Evolutionary conservation across 805 yeast species (phyloP).

Genomic region (Candida sanyiensis): DNA sequence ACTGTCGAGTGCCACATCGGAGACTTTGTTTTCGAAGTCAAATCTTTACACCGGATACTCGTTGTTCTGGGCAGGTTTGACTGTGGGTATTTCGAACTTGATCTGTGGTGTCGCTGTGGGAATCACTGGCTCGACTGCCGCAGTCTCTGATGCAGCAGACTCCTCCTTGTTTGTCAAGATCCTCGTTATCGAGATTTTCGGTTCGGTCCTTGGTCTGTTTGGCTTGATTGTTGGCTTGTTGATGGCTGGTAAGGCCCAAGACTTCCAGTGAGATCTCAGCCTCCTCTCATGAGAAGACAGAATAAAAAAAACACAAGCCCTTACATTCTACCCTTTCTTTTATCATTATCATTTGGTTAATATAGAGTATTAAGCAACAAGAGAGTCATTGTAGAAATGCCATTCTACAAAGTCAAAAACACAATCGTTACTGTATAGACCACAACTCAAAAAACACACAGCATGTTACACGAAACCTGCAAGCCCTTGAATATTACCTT

Average conservation of each 20-base stretch:
- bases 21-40: constrained; percentile 62
- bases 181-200: constrained; percentile 94
- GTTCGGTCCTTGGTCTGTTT: constrained; percentile 90
- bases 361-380: constrained; percentile 2
- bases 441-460: background rate
- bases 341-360: constrained; percentile 1
- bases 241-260: constrained; percentile 94
- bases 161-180: constrained; percentile 91
- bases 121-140: constrained; percentile 97
- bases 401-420: too few relatives aligned
- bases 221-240: constrained; percentile 95
- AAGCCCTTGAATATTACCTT: too few relatives aligned
- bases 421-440: too few relatives aligned
- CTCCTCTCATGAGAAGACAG: background rate
- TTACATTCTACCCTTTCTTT: background rate
- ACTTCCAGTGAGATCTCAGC: constrained; percentile 48
- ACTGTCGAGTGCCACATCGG: constrained; percentile 60
- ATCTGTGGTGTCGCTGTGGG: constrained; percentile 98
- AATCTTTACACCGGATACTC: constrained; percentile 94
- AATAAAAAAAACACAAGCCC: background rate
- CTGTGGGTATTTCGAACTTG: constrained; percentile 89
- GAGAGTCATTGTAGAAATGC: too few relatives aligned
- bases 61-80: constrained; percentile 95
- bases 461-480: too few relatives aligned
- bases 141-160: constrained; percentile 96